Percentiles rank a stretch among this genome's conserved stretches.
phyloP scores from a whole-genome alignment of 495 filamentous ascomycete species.

The Terfezia claveryi region DNA sequence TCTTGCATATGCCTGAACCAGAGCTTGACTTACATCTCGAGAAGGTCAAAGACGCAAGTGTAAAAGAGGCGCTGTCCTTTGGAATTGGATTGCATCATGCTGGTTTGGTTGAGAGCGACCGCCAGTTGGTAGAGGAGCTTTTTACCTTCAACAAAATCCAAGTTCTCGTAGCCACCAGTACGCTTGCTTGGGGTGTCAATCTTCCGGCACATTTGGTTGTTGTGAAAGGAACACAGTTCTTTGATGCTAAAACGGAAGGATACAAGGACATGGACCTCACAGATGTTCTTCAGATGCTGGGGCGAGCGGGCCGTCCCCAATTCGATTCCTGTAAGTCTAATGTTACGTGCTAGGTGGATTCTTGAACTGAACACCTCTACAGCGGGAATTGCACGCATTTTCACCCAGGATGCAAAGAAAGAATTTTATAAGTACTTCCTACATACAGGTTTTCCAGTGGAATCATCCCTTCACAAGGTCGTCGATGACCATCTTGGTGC shows the following conservation, averaged over 20 bases:
- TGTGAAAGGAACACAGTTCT: conserved; percentile 96
- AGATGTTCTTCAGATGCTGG: conserved; percentile 95
- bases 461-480: conserved; percentile 87
- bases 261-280: conserved; percentile 99
- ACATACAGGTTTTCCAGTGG: conserved; percentile 93
- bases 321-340: conserved; percentile 47
- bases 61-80: conserved; percentile 81
- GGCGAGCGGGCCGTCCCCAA: conserved; percentile 83
- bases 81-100: conserved; percentile 96
- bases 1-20: conserved; percentile 82
- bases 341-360: not conserved
- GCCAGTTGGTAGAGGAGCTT: conserved; percentile 75
- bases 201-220: conserved; percentile 91
- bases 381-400: conserved; percentile 80
- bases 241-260: conserved; percentile 90
- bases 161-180: conserved; percentile 88
- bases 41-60: conserved; percentile 73
- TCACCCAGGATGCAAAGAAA: conserved; percentile 94
- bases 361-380: not conserved
- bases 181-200: conserved; percentile 96
- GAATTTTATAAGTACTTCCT: conserved; percentile 99
- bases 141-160: conserved; percentile 98
- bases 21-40: conserved; percentile 66
- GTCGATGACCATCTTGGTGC: conserved; percentile 93
- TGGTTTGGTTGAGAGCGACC: conserved; percentile 82